These are phyloP conservation scores for Solanum dulcamara DNA, from an alignment of 257 asterid genomes.

Conservation along the genomic window DNA sequence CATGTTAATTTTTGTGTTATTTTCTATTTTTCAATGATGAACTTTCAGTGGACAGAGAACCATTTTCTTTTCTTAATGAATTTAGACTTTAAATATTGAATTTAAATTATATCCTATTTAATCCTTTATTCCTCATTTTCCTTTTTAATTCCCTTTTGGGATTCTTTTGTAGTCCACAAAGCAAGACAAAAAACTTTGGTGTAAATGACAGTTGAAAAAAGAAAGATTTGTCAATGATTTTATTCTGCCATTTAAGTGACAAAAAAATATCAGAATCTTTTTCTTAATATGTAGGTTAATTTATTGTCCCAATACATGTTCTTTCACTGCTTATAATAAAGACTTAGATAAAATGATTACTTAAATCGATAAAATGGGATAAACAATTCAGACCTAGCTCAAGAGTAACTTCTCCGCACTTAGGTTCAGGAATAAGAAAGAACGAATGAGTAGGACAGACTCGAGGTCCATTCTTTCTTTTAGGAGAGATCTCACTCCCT, in stretches of 20 bases:
- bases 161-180: not conserved
- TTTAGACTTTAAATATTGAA: not conserved
- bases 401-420: too few species aligned
- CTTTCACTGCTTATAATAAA: not conserved
- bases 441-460: too few species aligned
- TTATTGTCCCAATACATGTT: not conserved
- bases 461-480: too few species aligned
- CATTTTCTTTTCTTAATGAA: not conserved
- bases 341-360: not conserved
- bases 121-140: not conserved
- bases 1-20: not conserved
- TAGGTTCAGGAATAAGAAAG: too few species aligned
- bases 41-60: not conserved
- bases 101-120: not conserved
- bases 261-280: not conserved
- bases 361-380: too few species aligned
- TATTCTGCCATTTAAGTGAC: not conserved
- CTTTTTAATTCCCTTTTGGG: not conserved
- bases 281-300: not conserved
- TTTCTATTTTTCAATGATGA: not conserved
- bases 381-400: too few species aligned
- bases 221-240: not conserved
- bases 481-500: too few species aligned
- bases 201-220: not conserved
- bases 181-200: not conserved